Percentiles rank a stretch among this genome's conserved stretches.
Conservation (phyloP, 441 rosid genomes). For the Rhodomyrtus psidioides region DNA sequence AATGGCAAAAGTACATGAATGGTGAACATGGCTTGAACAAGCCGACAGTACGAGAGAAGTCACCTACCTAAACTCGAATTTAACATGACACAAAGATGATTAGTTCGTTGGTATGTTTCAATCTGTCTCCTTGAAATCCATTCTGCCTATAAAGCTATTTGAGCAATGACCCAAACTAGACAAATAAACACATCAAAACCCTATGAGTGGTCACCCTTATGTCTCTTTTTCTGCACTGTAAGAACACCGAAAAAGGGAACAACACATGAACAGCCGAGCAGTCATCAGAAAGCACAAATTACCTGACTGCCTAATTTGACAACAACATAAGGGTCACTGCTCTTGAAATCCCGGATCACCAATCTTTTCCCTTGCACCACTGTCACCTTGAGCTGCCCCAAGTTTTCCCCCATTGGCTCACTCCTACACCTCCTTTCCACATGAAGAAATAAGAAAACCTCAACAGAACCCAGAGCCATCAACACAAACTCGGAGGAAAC, state of each 20-base stretch:
- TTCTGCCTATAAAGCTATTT: background rate
- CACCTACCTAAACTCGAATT: background rate
- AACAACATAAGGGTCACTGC: conserved; percentile 94
- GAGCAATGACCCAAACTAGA: background rate
- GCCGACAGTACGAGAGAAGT: background rate
- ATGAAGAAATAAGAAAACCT: background rate
- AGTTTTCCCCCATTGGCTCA: conserved; percentile 49
- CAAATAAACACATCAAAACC: background rate
- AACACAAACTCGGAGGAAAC: background rate
- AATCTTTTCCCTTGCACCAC: conserved; percentile 74
- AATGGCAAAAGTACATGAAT: background rate
- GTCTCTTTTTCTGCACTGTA: background rate
- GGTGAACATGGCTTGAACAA: background rate
- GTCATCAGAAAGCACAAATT: background rate
- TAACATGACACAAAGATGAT: background rate
- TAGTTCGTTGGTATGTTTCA: background rate
- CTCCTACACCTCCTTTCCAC: background rate
- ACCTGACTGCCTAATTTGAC: conserved; percentile 85
- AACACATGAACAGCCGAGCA: background rate
- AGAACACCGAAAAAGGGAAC: background rate
- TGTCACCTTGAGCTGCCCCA: conserved; percentile 61
- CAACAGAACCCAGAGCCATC: background rate
- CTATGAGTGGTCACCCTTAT: background rate
- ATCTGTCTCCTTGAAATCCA: background rate
- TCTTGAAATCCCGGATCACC: conserved; percentile 87